These are phyloP conservation scores for Piper longum DNA, from an alignment of 164 flowering plant species.

Conservation along the genomic window DNA sequence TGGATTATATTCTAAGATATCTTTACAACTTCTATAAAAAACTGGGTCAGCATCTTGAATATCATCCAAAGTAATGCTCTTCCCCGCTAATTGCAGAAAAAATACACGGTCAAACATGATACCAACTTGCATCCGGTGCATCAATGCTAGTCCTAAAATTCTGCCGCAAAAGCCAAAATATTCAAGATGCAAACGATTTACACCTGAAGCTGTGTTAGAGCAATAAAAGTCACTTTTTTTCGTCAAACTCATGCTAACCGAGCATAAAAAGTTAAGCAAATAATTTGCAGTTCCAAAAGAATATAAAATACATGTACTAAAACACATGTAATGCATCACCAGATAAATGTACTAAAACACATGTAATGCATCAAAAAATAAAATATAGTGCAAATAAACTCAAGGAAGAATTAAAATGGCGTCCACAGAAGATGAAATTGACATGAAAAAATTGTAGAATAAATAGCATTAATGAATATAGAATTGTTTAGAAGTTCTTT, in stretches of 20 bases:
- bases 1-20: conserved; percentile 72
- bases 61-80: conserved; percentile 49
- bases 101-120: conserved; percentile 69
- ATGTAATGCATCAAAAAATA: no score
- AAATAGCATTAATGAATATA: no score
- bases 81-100: conserved; percentile 68
- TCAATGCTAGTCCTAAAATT: conserved; percentile 70
- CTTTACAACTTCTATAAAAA: conserved; percentile 67
- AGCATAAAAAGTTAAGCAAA: no score
- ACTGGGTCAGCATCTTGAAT: conserved; percentile 74
- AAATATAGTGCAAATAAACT: not conserved
- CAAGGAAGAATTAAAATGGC: not conserved
- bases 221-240: conserved; percentile 4
- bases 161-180: conserved; percentile 80
- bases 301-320: no score
- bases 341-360: no score
- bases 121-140: conserved; percentile 85
- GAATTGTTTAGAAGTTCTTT: no score
- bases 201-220: conserved; percentile 64
- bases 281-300: no score
- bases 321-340: no score
- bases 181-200: conserved; percentile 65
- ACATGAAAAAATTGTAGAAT: no score
- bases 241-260: not conserved
- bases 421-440: no score